A percentile compares a stretch with the other conserved stretches of the same genome.
Evolutionary conservation across 2,329 filamentous ascomycete genomes (phyloP).

Genomic region (Penicillium freii): DNA sequence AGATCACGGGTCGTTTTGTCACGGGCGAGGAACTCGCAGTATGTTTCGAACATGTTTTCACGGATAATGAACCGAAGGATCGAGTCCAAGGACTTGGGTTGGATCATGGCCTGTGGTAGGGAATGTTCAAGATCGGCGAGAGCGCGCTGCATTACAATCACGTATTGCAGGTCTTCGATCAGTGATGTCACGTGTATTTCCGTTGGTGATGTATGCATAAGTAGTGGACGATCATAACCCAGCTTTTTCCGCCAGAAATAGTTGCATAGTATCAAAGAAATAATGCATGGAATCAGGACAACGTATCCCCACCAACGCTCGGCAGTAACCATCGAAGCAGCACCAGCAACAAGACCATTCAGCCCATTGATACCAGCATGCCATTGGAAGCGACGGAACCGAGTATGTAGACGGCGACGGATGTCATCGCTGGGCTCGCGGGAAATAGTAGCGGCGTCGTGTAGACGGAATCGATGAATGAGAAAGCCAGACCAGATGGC

Average conservation of each 20-base stretch:
- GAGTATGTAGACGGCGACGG: slow-evolving; percentile 33
- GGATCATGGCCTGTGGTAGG: slow-evolving; percentile 5
- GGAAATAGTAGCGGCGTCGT: slow-evolving; percentile 29
- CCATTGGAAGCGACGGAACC: slow-evolving; percentile 45
- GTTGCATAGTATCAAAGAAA: slow-evolving; percentile 49
- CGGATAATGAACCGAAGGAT: slow-evolving; percentile 26
- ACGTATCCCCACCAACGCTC: slow-evolving; percentile 56
- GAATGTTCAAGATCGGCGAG: slow-evolving; percentile 12
- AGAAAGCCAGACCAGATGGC: slow-evolving; percentile 50
- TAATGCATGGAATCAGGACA: slow-evolving; percentile 52
- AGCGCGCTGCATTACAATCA: slow-evolving; percentile 19
- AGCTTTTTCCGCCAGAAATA: slow-evolving; percentile 50
- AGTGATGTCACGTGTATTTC: slow-evolving; percentile 20
- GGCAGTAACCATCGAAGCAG: slow-evolving; percentile 52
- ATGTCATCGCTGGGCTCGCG: slow-evolving; percentile 30
- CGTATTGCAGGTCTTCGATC: slow-evolving; percentile 31
- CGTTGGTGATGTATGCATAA: slow-evolving; percentile 15
- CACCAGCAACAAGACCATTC: slow-evolving; percentile 50
- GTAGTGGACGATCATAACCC: slow-evolving; percentile 46
- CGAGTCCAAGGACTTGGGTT: slow-evolving; percentile 18
- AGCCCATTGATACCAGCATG: slow-evolving; percentile 49
- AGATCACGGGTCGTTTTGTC: slow-evolving; percentile 15
- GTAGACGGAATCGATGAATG: slow-evolving; percentile 41
- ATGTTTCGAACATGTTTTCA: slow-evolving; percentile 29
- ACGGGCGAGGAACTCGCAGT: slow-evolving; percentile 27